A percentile compares a stretch with the other conserved stretches of the same genome.
These are phyloP conservation scores for Malassezia obtusa DNA, from an alignment of 1,284 basidiomycete species.

Conservation along the genomic window DNA sequence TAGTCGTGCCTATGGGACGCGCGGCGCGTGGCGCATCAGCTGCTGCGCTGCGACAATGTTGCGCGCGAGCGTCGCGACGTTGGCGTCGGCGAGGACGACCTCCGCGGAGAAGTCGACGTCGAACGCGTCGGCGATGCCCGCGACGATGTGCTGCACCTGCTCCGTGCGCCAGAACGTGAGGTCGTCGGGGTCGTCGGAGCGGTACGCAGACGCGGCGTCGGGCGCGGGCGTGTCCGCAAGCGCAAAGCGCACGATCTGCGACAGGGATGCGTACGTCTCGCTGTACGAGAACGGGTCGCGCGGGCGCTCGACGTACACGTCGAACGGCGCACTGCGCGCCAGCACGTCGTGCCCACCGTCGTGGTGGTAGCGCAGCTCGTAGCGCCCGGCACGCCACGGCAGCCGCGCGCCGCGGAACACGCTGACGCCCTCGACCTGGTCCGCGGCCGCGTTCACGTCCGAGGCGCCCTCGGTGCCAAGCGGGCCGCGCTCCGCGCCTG, in stretches of 20 bases:
- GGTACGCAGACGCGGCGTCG: neutral
- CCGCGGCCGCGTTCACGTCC: neutral
- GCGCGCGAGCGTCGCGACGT: constrained; percentile 64
- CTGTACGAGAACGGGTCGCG: constrained; percentile 54
- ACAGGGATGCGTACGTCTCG: constrained; percentile 56
- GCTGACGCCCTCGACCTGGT: constrained; percentile 9
- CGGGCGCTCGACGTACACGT: constrained; percentile 71
- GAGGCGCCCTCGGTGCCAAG: constrained; percentile 2
- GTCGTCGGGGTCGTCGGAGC: constrained; percentile 64
- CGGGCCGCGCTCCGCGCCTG: constrained; percentile 26
- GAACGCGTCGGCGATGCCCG: constrained; percentile 68
- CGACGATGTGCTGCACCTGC: constrained; percentile 77
- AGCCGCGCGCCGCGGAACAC: constrained; percentile 52
- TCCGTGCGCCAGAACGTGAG: constrained; percentile 83
- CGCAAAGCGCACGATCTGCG: constrained; percentile 65
- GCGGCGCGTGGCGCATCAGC: neutral
- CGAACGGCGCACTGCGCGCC: constrained; percentile 68
- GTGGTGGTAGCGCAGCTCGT: constrained; percentile 62
- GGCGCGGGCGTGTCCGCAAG: constrained; percentile 49
- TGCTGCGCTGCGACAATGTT: constrained; percentile 70
- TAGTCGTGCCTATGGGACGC: neutral
- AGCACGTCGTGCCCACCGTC: constrained; percentile 86
- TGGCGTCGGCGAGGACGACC: constrained; percentile 86
- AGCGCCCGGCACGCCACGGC: constrained; percentile 75
- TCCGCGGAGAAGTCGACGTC: constrained; percentile 77